These are phyloP conservation scores for Mortierella sp. DNA, from an alignment of 371 early-diverging fungal genomes.

Conservation along the genomic window DNA sequence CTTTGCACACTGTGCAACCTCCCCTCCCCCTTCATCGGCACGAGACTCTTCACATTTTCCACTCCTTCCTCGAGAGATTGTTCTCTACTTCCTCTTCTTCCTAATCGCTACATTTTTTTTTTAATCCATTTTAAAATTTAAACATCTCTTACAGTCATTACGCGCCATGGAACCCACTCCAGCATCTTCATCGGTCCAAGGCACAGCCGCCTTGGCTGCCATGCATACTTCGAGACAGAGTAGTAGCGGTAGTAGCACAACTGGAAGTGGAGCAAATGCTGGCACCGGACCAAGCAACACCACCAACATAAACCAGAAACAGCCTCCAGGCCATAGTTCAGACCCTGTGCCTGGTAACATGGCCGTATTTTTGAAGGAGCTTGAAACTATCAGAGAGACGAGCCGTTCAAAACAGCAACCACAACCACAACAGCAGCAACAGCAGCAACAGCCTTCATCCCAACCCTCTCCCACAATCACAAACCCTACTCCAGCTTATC, in stretches of 20 bases:
- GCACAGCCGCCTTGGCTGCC: conserved; percentile 10
- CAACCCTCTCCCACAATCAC: conserved; percentile 4
- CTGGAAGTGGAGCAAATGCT: not conserved
- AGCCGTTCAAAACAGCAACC: conserved; percentile 21
- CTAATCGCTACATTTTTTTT: not conserved
- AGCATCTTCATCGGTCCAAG: conserved; percentile 24
- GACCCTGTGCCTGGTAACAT: conserved; percentile 6
- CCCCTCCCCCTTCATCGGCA: not conserved
- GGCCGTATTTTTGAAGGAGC: conserved; percentile 31
- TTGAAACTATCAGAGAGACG: conserved; percentile 26
- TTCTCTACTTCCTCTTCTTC: not conserved
- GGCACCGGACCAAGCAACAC: not conserved
- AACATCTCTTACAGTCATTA: not conserved
- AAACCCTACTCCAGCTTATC: conserved; percentile 17
- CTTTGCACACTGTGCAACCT: not conserved
- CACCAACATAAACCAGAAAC: conserved; percentile 3
- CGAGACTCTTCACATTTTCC: not conserved
- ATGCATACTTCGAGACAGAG: conserved; percentile 16
- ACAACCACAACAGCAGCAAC: conserved; percentile 16
- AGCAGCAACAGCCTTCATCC: not conserved
- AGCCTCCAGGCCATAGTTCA: not conserved
- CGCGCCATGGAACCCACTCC: conserved; percentile 28
- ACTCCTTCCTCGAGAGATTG: not conserved
- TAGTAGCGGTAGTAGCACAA: not conserved
- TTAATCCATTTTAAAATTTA: not conserved